Conservation (phyloP, 768 basidiomycete species). For the Lactifluus echinatus region DNA sequence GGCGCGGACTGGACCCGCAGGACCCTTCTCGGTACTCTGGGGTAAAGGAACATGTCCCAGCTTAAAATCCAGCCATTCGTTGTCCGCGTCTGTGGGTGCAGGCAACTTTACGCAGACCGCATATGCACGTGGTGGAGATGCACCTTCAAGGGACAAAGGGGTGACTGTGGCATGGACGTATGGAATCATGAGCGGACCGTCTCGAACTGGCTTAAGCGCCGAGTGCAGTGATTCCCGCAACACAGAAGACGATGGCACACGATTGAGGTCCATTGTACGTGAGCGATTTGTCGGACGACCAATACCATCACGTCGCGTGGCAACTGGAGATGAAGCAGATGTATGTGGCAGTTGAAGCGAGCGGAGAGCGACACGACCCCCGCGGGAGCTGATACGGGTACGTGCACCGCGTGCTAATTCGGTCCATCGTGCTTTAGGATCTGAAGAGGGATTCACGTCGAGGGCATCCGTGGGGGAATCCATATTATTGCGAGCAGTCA, state of each 20-base stretch:
- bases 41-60: conserved; percentile 38
- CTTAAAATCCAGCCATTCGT: conserved; percentile 74
- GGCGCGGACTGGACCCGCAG: conserved; percentile 34
- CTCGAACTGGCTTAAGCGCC: conserved; percentile 34
- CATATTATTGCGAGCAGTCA: conserved; percentile 52
- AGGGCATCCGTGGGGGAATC: conserved; percentile 35
- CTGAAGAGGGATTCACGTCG: conserved; percentile 54
- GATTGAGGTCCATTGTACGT: conserved; percentile 21
- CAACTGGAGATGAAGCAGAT: conserved; percentile 7
- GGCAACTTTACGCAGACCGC: conserved; percentile 51
- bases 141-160: conserved; percentile 31
- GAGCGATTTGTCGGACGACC: conserved; percentile 22
- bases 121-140: conserved; percentile 37
- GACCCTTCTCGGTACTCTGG: conserved; percentile 19
- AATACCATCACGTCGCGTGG: conserved; percentile 16
- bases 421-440: conserved; percentile 54
- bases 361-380: conserved; percentile 49
- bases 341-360: conserved; percentile 28
- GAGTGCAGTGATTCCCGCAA: conserved; percentile 24
- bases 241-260: conserved; percentile 21
- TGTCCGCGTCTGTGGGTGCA: conserved; percentile 47
- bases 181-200: conserved; percentile 55
- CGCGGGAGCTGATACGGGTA: conserved; percentile 54
- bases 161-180: conserved; percentile 47
- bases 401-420: conserved; percentile 52